Base-by-base conservation (phyloP, 352 stramenopile species). In the Globisporangium acanthophoron region DNA sequence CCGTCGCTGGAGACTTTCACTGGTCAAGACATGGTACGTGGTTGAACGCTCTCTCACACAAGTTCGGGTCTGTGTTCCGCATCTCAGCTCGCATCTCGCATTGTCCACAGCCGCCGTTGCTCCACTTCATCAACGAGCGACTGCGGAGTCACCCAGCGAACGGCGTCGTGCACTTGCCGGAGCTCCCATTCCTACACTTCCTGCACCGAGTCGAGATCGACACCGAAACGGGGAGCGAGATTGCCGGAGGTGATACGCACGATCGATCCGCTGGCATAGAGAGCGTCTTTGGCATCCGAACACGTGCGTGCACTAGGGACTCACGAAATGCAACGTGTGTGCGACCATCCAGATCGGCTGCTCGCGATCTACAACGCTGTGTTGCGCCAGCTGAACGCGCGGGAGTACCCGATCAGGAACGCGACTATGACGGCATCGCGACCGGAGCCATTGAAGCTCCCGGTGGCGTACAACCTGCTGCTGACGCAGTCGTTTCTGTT, bases 101-200 rank as follows among this genome's bases (percentile, higher is more conserved):
- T 33, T 35, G n/a, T 16, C 2, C n/a, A 7, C 46, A 92, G 81
- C 83, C 83, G 53, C 80, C 83, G 48, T 62, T 92, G 47, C 70
- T 92, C 18, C 66, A 87, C 52, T 88, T 90, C 58, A 85, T 92
- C 62, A 44, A 87, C 61, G 65, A 85, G 47, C 73, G 70, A 35
- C 61, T 89, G 33, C 44, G 58, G 37, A 46, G 40, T 3, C 61
- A 87, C 24, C 49, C 76, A 7, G 71, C 29, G 0, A 66, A 56
- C 20, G 63, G 77, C 52, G 66, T 76, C 21, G 61, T 90, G n/a
- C 75, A 88, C 41, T 51, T 90, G 33, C 58, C 56, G 16, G 74
- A 89, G 54, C 75, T 90, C 0, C 83, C 83, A 7, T 92, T 92
- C 61, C 66, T 73, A 45, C 83, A 92, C 54, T 90, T 83, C 40